Conservation (phyloP, 176 grass and related monocot genomes). For the Hyparrhenia diplandra region DNA sequence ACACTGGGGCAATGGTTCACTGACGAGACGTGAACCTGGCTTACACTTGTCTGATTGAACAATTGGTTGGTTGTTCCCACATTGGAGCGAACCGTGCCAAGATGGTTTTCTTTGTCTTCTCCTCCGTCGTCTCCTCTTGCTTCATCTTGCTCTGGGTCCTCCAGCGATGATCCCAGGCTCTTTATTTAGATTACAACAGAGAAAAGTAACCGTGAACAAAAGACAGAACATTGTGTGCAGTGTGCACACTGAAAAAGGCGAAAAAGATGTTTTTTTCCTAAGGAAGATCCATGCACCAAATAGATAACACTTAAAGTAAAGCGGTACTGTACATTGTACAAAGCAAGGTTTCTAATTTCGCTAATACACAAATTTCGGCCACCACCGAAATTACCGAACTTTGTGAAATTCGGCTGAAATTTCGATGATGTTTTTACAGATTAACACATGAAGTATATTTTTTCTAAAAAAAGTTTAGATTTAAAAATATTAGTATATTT, state of each 20-base stretch:
- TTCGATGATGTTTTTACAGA: too few species aligned
- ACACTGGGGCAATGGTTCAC: not conserved
- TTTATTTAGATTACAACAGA: not conserved
- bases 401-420: too few species aligned
- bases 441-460: too few species aligned
- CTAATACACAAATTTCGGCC: too few species aligned
- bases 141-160: not conserved
- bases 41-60: slow-evolving; percentile 42
- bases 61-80: slow-evolving; percentile 9
- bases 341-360: too few species aligned
- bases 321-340: not conserved
- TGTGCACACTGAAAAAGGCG: not conserved
- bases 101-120: not conserved
- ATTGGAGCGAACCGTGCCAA: not conserved
- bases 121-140: not conserved
- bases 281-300: not conserved
- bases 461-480: too few species aligned
- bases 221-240: not conserved
- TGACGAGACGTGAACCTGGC: not conserved
- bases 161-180: slow-evolving; percentile 31
- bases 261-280: not conserved
- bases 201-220: not conserved
- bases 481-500: too few species aligned
- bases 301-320: not conserved
- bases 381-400: too few species aligned